These are phyloP conservation scores for Caryopteris hybrid DNA, from an alignment of 305 asterid genomes.

Conservation along the genomic window DNA sequence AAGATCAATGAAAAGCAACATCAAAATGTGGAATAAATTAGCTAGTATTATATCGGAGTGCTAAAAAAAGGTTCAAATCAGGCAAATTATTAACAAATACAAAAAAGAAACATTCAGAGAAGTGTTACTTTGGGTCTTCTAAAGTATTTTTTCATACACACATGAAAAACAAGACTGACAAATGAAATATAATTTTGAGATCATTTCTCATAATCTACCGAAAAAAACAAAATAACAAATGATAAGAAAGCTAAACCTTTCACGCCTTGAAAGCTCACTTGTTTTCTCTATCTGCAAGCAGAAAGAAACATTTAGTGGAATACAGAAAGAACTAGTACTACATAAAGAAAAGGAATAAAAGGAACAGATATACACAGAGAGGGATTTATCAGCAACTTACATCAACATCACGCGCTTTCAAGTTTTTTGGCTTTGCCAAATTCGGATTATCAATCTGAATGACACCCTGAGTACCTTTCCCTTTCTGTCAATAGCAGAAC, in stretches of 20 bases:
- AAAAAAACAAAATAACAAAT: not conserved
- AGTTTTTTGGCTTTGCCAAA: conserved; percentile 67
- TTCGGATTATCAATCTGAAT: conserved; percentile 92
- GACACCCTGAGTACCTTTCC: conserved; percentile 76
- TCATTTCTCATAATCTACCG: not conserved
- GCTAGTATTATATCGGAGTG: not conserved
- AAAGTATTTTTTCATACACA: no score
- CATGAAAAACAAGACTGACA: not conserved
- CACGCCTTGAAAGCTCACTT: conserved; percentile 96
- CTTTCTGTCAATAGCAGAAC: conserved; percentile 45
- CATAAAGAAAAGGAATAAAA: not conserved
- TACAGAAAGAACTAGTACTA: not conserved
- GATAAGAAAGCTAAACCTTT: conserved; percentile 53
- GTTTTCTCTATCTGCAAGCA: conserved; percentile 79
- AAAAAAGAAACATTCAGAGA: no score
- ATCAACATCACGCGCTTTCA: conserved; percentile 91
- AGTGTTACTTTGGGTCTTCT: no score
- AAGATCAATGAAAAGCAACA: not conserved
- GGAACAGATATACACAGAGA: not conserved
- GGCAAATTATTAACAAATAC: no score
- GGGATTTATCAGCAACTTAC: conserved; percentile 35
- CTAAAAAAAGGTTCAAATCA: no score
- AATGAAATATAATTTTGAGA: not conserved
- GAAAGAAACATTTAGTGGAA: conserved; percentile 10
- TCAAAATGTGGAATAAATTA: not conserved